Evolutionary conservation across 2,329 filamentous ascomycete species (phyloP).

Genomic region (Cadophora gregata): DNA sequence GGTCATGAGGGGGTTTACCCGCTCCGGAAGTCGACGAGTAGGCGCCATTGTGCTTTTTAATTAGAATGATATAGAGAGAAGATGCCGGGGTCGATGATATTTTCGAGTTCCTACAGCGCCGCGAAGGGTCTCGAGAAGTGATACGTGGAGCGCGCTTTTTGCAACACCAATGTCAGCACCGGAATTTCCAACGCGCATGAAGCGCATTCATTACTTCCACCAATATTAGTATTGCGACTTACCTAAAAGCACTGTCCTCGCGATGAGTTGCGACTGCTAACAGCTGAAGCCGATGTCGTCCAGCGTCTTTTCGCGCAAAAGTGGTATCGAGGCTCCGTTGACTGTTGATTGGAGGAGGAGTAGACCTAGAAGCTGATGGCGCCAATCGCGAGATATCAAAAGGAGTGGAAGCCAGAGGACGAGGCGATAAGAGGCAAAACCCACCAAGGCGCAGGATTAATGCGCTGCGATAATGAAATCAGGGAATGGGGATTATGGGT

Average conservation of each 20-base stretch:
- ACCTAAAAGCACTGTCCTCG: constrained; percentile 7
- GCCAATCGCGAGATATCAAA: constrained; percentile 17
- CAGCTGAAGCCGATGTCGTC: constrained; percentile 20
- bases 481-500: constrained; percentile 18
- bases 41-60: constrained; percentile 34
- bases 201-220: constrained; percentile 13
- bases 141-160: constrained; percentile 19
- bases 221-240: constrained; percentile 4
- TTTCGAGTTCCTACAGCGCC: constrained; percentile 9
- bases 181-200: not conserved
- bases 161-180: constrained; percentile 17
- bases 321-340: constrained; percentile 22
- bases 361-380: not conserved
- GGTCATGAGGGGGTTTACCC: constrained; percentile 70
- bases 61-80: constrained; percentile 19
- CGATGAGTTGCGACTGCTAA: constrained; percentile 21
- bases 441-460: constrained; percentile 20
- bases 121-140: constrained; percentile 14
- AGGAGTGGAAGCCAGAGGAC: constrained; percentile 23
- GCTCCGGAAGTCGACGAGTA: constrained; percentile 56
- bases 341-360: constrained; percentile 6
- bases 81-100: constrained; percentile 23
- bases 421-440: constrained; percentile 23
- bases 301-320: constrained; percentile 22
- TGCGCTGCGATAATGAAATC: constrained; percentile 25